Evolutionary conservation across 2,329 filamentous ascomycete genomes (phyloP), one percentile per base, ranked within the genome.

Genomic region (Aspergillus melleus): DNA sequence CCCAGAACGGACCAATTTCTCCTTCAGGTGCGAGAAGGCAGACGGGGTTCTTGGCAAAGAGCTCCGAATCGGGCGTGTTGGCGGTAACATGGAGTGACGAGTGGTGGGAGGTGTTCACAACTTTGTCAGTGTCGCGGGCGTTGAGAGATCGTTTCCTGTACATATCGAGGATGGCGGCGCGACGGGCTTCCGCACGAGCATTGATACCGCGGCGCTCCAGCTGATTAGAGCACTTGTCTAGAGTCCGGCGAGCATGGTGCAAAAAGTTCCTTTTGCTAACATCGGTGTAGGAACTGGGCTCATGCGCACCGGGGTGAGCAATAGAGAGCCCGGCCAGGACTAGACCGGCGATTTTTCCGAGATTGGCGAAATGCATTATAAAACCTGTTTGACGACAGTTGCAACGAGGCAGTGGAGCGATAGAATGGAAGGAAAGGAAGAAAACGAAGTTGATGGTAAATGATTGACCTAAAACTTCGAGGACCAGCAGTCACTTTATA

Each of bases 11-110:
- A 2, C 68, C 66, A 10, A 55, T 74, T 5, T 79, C 83, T 14
- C 79, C 79, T 66, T 84, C 81, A 0, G 82, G 82, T 26, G 75
- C 78, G 30, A 85, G 73, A 16, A 83, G 68, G 62, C 81, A 84
- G 29, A 77, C 42, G 66, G 72, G 20, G 70, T 64, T 70, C 53
- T 65, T 65, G 49, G 59, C 36, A 57, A 72, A 73, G 14, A 73
- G 52, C n/a, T 64, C 62, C 0, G 60, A 55, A 20, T 69, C 69
- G 16, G 65, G 49, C 4, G 68, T 65, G 50, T 56, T 59, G 11
- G 62, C 1, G 1, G 64, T 69, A 24, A 70, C 66, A 9, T 64
- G 22, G 2, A 64, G 49, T 10, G 71, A 70, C 20, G 76, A 76
- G 55, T 75, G 72, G 67, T 80, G 78, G 32, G 69, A 65, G 20